Percentiles rank a stretch among this genome's conserved stretches.
Conservation (phyloP, 2,329 filamentous ascomycete genomes). For the Ascochyta clinopodiicola region DNA sequence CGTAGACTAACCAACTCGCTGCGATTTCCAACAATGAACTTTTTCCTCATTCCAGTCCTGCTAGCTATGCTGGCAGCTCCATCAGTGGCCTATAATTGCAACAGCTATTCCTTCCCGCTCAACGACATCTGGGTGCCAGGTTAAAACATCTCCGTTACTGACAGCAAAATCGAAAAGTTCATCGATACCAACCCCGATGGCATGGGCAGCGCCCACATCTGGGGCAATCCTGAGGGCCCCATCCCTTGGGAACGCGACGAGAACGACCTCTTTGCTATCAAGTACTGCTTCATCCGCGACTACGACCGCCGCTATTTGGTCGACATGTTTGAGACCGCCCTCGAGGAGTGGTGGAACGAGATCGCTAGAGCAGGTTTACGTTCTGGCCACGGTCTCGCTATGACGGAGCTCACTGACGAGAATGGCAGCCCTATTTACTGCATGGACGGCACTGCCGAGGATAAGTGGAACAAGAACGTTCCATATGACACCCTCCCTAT, state of each 20-base stretch:
- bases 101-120: background rate
- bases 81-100: background rate
- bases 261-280: background rate
- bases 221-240: background rate
- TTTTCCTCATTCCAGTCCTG: background rate
- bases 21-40: background rate
- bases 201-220: background rate
- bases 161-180: background rate
- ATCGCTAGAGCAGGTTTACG: background rate
- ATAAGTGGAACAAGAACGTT: background rate
- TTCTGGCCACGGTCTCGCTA: background rate
- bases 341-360: background rate
- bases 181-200: background rate
- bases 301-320: background rate
- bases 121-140: background rate
- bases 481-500: constrained; percentile 4
- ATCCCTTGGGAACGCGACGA: background rate
- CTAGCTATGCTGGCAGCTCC: background rate
- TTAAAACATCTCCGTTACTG: background rate
- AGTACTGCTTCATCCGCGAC: background rate
- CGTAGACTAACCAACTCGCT: too few relatives aligned
- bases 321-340: background rate
- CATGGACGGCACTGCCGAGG: background rate
- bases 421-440: background rate
- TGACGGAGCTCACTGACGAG: background rate